Base-by-base conservation (phyloP, 1,139 yeast species). In the Suhomyces terraborum region DNA sequence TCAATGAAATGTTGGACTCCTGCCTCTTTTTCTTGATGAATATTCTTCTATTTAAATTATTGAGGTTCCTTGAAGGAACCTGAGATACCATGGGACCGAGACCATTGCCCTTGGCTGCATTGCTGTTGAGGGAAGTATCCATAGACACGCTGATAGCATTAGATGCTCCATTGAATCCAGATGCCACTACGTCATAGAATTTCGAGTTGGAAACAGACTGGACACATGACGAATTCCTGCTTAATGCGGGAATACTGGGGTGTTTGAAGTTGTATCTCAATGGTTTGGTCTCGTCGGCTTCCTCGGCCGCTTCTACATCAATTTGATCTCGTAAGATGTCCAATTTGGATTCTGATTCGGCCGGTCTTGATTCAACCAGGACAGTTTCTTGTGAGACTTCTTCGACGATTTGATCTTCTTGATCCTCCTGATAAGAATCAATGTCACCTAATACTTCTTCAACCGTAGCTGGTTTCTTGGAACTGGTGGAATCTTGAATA, bases 121-220 rank as follows among this genome's bases (percentile, higher is more conserved):
- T 53, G 42, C 75, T 65, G 43, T 67, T 66, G 34, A 73, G 62
- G n/a, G 64, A 61, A 6, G 75, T 69, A 42, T 74, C 79, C 65
- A 72, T 61, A 4, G 76, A 69, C 38, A 67, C 61, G 45, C 66
- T 73, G 36, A 66, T 55, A 48, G 56, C 62, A 48, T 38, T 80
- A 3, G 83, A 80, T 2, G 86, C 83, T 28, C 84, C 84, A 50
- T 80, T 79, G 49, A 81, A 82, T 1, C 95, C 95, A 3, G 94
- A 84, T 2, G 95, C 96, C 23, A 83, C 83, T 32, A 84, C 82
- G 50, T 86, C 95, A 46, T 67, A 75, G 48, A 73, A 72, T 43
- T 74, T 70, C 14, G 77, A 61, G 36, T 69, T 69, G 18, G 69
- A 59, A 28, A 46, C 54, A 38, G 48, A 58, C 39, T 49, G 59